Evolutionary conservation across 495 filamentous ascomycete species (phyloP).

Genomic region (Pyrenula massariospora): DNA sequence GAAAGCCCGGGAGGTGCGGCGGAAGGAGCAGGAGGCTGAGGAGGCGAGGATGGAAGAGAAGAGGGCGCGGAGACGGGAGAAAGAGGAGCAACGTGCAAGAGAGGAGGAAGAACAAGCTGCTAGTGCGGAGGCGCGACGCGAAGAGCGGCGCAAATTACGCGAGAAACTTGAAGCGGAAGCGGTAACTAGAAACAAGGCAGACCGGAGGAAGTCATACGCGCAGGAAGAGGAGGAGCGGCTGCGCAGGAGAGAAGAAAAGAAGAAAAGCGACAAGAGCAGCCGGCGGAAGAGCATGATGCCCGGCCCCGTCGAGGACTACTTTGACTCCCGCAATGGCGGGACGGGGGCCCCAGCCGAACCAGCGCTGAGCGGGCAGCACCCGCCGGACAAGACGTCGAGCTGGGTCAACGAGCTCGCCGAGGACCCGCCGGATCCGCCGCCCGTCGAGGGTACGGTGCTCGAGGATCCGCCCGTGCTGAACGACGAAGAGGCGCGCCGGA

Average conservation of each 20-base stretch:
- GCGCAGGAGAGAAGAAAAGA: constrained; percentile 4
- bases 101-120: constrained; percentile 9
- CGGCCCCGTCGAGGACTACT: constrained; percentile 23
- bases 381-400: constrained; percentile 42
- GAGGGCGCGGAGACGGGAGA: constrained; percentile 35
- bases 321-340: constrained; percentile 24
- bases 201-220: background rate
- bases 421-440: constrained; percentile 48
- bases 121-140: constrained; percentile 25
- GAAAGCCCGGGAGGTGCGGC: constrained; percentile 8
- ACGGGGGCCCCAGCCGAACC: constrained; percentile 1
- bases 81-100: constrained; percentile 15
- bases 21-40: constrained; percentile 34
- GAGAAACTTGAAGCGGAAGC: constrained; percentile 4
- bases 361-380: constrained; percentile 10
- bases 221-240: background rate
- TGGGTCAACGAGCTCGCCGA: constrained; percentile 46
- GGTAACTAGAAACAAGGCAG: background rate
- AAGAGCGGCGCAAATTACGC: constrained; percentile 21
- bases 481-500: constrained; percentile 27
- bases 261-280: constrained; percentile 7
- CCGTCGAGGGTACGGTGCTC: constrained; percentile 39
- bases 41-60: constrained; percentile 28
- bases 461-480: constrained; percentile 34
- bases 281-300: constrained; percentile 6